Conservation (phyloP, 2,329 filamentous ascomycete species). For the Aschersonia sp. region DNA sequence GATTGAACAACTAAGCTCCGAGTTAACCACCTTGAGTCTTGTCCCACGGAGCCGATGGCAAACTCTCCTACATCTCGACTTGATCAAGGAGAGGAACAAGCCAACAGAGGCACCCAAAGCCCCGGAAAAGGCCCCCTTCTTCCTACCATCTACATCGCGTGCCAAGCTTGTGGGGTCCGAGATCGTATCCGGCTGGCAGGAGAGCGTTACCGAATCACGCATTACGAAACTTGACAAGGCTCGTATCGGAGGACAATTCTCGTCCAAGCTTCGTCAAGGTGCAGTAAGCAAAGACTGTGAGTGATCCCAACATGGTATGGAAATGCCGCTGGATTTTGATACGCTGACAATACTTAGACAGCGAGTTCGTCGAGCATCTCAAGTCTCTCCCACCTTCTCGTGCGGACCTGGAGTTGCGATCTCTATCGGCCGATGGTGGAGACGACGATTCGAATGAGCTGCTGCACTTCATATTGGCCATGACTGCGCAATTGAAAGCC, state of each 20-base stretch:
- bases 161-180: constrained; percentile 24
- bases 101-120: constrained; percentile 82
- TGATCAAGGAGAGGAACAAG: constrained; percentile 88
- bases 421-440: constrained; percentile 40
- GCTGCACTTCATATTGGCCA: constrained; percentile 62
- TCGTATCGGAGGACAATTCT: constrained; percentile 43
- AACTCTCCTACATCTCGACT: constrained; percentile 79
- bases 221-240: constrained; percentile 52
- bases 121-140: constrained; percentile 92
- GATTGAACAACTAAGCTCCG: constrained; percentile 64
- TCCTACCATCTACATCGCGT: constrained; percentile 56
- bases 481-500: constrained; percentile 54
- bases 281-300: constrained; percentile 45
- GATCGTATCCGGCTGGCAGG: constrained; percentile 15
- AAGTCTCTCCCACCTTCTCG: constrained; percentile 71
- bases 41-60: constrained; percentile 91
- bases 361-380: constrained; percentile 60
- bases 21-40: constrained; percentile 78
- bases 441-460: constrained; percentile 51
- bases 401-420: constrained; percentile 82
- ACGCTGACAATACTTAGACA: constrained; percentile 24
- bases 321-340: too few relatives aligned
- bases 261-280: constrained; percentile 38
- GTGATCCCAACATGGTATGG: constrained; percentile 8
- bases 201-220: constrained; percentile 41